phyloP scores from a whole-genome alignment of 2,329 filamentous ascomycete genomes.

The Hypoxylon sp. region DNA sequence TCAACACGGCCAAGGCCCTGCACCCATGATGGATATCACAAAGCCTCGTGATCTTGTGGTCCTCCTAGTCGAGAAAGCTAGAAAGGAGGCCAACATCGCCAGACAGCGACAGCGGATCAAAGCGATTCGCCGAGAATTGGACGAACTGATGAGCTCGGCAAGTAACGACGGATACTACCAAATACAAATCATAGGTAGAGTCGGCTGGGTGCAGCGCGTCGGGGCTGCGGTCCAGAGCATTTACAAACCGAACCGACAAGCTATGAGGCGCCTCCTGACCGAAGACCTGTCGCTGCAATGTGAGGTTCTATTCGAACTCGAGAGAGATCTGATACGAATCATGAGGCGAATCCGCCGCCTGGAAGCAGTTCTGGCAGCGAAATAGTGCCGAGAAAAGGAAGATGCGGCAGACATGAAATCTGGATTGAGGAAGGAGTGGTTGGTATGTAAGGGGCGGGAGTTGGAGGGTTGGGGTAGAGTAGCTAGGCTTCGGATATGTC shows the following conservation, averaged over 20 bases:
- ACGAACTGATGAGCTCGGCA: neutral
- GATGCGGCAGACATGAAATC: neutral
- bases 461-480: neutral
- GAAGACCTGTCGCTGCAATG: neutral
- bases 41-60: neutral
- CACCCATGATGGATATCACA: neutral
- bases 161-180: neutral
- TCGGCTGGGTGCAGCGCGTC: neutral
- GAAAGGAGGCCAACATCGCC: neutral
- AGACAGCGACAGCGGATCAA: neutral
- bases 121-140: neutral
- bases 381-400: neutral
- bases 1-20: neutral
- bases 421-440: neutral
- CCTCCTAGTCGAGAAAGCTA: slow-evolving; percentile 1
- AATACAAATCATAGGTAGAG: neutral
- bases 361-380: neutral
- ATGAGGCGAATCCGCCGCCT: neutral
- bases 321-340: neutral
- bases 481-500: neutral
- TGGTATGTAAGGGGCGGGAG: neutral
- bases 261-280: neutral
- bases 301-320: neutral
- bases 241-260: neutral
- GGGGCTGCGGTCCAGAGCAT: neutral